Conservation (phyloP, 163 green algal species). For the Volvox carteri region DNA sequence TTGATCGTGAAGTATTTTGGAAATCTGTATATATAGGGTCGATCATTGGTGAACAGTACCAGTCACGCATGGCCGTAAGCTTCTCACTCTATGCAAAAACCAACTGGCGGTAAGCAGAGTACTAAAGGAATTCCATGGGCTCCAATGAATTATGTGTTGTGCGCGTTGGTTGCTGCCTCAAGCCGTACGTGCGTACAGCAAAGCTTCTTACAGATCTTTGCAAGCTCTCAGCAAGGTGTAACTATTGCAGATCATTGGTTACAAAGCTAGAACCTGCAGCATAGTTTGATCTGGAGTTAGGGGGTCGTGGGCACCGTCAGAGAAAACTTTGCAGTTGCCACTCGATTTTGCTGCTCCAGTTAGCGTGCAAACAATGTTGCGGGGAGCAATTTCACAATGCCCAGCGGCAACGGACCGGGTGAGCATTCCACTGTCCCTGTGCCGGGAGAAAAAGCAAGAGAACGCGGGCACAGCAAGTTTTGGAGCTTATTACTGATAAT, state of each 20-base stretch:
- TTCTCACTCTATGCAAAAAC: no score
- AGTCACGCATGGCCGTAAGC: no score
- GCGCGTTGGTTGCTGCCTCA: no score
- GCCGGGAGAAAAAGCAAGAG: background rate
- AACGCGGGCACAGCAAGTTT: background rate
- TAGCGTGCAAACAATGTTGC: constrained; percentile 3
- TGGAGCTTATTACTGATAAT: background rate
- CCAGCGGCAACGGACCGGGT: constrained; percentile 33
- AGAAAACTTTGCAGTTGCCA: background rate
- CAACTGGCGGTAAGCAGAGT: no score
- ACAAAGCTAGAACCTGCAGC: background rate
- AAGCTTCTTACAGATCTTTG: background rate
- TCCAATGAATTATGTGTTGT: no score
- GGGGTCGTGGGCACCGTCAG: background rate
- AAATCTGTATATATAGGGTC: no score
- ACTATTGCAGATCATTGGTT: background rate
- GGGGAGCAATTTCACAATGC: background rate
- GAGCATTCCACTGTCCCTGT: background rate
- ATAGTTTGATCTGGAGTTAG: constrained; percentile 22
- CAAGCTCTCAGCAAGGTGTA: background rate
- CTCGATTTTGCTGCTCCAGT: background rate
- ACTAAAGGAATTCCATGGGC: no score
- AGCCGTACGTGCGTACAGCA: constrained; percentile 1
- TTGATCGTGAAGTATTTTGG: no score
- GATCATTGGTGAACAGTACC: no score